Evolutionary conservation across 352 stramenopile genomes (phyloP).

Genomic region (Globisporangium solare): DNA sequence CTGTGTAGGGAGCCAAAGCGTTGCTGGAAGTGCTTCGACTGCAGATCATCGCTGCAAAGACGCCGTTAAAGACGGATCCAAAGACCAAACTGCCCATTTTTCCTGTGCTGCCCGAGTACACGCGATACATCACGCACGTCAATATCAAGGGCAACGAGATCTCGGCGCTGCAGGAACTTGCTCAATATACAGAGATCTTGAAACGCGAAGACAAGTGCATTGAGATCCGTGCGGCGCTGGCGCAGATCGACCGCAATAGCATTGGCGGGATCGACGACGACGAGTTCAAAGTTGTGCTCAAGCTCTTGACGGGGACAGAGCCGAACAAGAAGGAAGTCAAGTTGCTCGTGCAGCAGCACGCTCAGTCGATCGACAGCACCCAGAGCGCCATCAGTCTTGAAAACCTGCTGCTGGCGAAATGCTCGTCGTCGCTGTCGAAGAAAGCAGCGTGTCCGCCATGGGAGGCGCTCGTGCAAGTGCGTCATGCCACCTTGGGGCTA

Average conservation of each 20-base stretch:
- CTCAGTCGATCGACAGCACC: conserved; percentile 33
- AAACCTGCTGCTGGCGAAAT: conserved; percentile 71
- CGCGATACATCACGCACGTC: conserved; percentile 64
- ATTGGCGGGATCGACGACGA: conserved; percentile 63
- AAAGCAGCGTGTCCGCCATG: conserved; percentile 63
- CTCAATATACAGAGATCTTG: conserved; percentile 71
- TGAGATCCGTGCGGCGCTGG: conserved; percentile 65
- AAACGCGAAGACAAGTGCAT: conserved; percentile 72
- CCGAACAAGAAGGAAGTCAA: conserved; percentile 75
- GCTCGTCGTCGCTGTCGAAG: conserved; percentile 62
- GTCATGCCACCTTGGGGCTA: conserved; percentile 43
- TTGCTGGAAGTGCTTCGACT: conserved; percentile 71
- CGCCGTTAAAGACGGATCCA: conserved; percentile 35
- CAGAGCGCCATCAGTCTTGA: conserved; percentile 61
- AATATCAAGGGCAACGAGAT: conserved; percentile 81
- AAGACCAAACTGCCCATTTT: conserved; percentile 50
- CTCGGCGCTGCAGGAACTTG: conserved; percentile 61
- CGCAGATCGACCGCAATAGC: conserved; percentile 66
- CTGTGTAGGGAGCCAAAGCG: conserved; percentile 52
- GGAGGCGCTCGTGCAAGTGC: conserved; percentile 71
- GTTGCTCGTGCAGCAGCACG: conserved; percentile 58
- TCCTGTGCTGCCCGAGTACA: conserved; percentile 45
- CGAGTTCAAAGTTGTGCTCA: conserved; percentile 74
- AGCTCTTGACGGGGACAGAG: conserved; percentile 63
- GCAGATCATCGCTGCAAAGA: conserved; percentile 75